Evolutionary conservation across 371 early-diverging fungal genomes (phyloP).

Genomic region (Mucor mucedo): DNA sequence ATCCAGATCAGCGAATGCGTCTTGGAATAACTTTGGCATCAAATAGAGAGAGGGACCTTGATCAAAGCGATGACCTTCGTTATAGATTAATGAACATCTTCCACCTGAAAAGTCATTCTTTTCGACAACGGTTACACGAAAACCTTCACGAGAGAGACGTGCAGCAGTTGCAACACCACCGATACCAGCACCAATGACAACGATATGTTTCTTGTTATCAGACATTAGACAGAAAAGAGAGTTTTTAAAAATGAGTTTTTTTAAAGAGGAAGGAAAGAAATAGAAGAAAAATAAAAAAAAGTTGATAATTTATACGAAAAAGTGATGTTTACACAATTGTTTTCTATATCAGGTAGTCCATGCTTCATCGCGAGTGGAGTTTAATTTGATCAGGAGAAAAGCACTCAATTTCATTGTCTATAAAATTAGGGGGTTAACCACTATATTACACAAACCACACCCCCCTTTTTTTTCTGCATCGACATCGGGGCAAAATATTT

Average conservation of each 20-base stretch:
- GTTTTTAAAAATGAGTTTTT: not conserved
- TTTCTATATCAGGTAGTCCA: no score
- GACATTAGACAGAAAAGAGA: not conserved
- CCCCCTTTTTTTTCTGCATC: not conserved
- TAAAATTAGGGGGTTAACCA: no score
- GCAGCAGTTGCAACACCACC: conserved; percentile 69
- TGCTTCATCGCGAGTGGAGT: no score
- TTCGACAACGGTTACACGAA: conserved; percentile 62
- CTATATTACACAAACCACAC: no score
- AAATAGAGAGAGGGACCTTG: conserved; percentile 69
- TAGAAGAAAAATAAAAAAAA: no score
- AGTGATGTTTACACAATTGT: no score
- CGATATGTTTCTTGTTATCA: conserved; percentile 41
- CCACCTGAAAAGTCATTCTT: conserved; percentile 67
- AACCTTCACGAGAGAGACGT: conserved; percentile 58
- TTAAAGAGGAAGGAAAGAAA: conserved; percentile 5
- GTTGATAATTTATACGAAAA: no score
- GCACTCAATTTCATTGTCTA: no score
- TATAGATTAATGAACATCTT: conserved; percentile 60
- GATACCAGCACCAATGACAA: conserved; percentile 61
- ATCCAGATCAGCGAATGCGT: conserved; percentile 62
- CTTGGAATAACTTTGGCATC: conserved; percentile 65
- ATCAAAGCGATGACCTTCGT: conserved; percentile 62
- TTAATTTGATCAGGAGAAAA: no score
- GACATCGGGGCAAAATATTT: not conserved